These are phyloP conservation scores for Plantago major DNA, from an alignment of 257 asterid genomes.

Conservation along the genomic window DNA sequence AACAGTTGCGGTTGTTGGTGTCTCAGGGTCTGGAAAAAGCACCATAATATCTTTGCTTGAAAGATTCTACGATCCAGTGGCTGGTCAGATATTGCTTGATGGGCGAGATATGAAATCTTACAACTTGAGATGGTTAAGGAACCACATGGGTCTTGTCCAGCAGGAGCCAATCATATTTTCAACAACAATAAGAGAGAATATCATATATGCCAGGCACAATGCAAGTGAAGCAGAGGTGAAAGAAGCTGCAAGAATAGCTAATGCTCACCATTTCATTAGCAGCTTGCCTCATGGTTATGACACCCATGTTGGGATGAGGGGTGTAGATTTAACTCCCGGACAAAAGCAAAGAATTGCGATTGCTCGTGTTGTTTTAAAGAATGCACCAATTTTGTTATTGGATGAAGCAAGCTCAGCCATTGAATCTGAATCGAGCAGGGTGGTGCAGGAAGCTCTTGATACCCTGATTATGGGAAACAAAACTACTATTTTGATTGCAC, in stretches of 20 bases:
- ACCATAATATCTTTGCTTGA: conserved; percentile 88
- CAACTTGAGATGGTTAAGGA: conserved; percentile 97
- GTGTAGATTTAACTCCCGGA: conserved; percentile 98
- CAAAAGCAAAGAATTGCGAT: conserved; percentile 97
- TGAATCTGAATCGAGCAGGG: conserved; percentile 95
- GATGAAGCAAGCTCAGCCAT: conserved; percentile 98
- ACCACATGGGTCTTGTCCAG: conserved; percentile 92
- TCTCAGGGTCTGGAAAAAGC: conserved; percentile 98
- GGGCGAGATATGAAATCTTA: conserved; percentile 89
- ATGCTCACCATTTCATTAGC: conserved; percentile 98
- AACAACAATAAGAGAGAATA: conserved; percentile 87
- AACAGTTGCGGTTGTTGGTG: conserved; percentile 96
- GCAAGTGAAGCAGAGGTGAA: conserved; percentile 99
- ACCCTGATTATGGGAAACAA: conserved; percentile 97
- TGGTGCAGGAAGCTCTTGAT: conserved; percentile 95
- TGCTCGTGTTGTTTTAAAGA: conserved; percentile 85
- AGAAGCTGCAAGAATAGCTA: conserved; percentile 98
- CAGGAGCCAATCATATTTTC: conserved; percentile 98
- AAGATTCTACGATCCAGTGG: conserved; percentile 89
- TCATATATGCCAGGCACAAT: conserved; percentile 95
- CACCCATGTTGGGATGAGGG: conserved; percentile 99
- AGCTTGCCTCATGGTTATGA: conserved; percentile 99
- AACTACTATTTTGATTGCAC: conserved; percentile 92
- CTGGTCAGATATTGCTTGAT: conserved; percentile 86
- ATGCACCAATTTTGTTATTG: conserved; percentile 86